Base-by-base conservation (phyloP, 306 rosid genomes). In the Cucurbita pepo region DNA sequence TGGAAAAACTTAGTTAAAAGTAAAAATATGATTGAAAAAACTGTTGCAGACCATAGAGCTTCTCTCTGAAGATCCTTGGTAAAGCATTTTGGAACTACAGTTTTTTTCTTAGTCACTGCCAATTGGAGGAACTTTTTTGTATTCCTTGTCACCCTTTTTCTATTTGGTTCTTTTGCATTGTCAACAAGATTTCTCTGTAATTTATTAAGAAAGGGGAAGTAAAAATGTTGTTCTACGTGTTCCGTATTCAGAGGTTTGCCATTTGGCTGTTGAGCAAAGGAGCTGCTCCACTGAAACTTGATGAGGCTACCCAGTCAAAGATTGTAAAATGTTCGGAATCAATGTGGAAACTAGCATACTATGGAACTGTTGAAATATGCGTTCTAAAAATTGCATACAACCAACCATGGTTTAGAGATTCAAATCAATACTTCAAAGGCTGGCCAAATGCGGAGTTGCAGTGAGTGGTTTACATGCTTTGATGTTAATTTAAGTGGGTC, bases 361-460 rank as follows among this genome's bases (percentile, higher is more conserved):
- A 88, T 82, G 92, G 89, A 7, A 38, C 91, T 59, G 95, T 85
- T 50, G 96, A 95, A 91, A 86, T 74, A 6, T 89, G 76, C 77
- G 79, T 91, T 82, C 87, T 95, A 75, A 88, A 75, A 75, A 59
- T 80, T 43, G 73, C 66, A 64, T 88, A 76, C 69, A 72, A 51
- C 4, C 96, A 95, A 81, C 96, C 97, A 58, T 95, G 97, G 97
- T 85, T 91, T 78, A 84, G 69, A 74, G 84, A 91, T 82, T 59
- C 87, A 7, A 84, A 81, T 7, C 84, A 86, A 78, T 89, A 74
- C 85, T 86, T 91, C 71, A 81, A 66, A 78, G 96, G 89, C 80
- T 95, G 96, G 96, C 99, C 99, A 62, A 81, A 91, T 82, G 96
- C 89, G 69, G 95, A 91, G 82, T 76, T 95, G 75, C 84, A 79